These are phyloP conservation scores for Purpureocillium lavendulum DNA, from an alignment of 2,329 filamentous ascomycete species.

Conservation along the genomic window DNA sequence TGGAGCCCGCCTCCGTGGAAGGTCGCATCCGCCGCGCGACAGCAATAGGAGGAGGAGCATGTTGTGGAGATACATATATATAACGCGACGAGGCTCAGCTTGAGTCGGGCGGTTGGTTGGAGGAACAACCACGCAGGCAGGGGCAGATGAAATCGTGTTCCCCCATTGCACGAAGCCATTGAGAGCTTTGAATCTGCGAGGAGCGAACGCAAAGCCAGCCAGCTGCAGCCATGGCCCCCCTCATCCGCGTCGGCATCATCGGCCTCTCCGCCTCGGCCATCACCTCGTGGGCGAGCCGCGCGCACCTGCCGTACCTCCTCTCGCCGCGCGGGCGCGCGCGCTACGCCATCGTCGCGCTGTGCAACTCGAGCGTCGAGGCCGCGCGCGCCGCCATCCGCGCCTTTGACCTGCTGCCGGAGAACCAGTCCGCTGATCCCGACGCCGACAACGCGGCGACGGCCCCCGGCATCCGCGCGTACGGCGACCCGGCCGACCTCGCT, in stretches of 20 bases:
- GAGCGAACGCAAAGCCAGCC: too few relatives aligned
- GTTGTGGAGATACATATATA: too few relatives aligned
- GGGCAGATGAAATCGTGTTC: neutral
- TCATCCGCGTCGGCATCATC: conserved; percentile 46
- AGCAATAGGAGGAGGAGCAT: too few relatives aligned
- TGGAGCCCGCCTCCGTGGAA: too few relatives aligned
- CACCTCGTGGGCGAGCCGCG: conserved; percentile 44
- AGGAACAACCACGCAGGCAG: too few relatives aligned
- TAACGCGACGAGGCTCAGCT: too few relatives aligned
- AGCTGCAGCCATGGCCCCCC: conserved; percentile 32
- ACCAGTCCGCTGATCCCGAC: too few relatives aligned
- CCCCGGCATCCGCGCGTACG: conserved; percentile 33
- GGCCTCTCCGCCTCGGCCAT: conserved; percentile 46
- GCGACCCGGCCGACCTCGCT: conserved; percentile 37
- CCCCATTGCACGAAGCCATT: too few relatives aligned
- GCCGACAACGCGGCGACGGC: too few relatives aligned
- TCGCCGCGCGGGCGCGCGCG: conserved; percentile 31
- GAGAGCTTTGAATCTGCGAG: too few relatives aligned
- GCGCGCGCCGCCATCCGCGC: conserved; percentile 32
- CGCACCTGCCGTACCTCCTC: conserved; percentile 52
- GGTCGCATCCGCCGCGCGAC: too few relatives aligned
- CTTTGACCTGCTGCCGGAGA: conserved; percentile 30
- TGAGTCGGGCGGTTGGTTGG: too few relatives aligned
- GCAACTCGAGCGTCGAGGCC: conserved; percentile 38
- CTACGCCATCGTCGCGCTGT: conserved; percentile 42